These are phyloP conservation scores for Climacium dendroides DNA, from an alignment of 225 moss, liverwort and hornwort genomes.

Conservation along the genomic window DNA sequence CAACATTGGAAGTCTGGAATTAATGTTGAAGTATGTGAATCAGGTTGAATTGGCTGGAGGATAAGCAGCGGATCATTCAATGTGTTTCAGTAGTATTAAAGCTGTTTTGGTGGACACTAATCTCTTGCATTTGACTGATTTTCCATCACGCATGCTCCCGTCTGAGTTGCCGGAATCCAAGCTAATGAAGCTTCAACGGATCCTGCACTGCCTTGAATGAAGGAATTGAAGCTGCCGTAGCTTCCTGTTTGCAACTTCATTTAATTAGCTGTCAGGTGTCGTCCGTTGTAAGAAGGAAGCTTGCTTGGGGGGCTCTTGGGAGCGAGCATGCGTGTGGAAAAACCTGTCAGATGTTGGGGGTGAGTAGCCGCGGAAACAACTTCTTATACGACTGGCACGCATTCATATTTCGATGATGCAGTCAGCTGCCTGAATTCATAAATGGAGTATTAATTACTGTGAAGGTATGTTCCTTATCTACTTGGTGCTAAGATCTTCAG, in stretches of 20 bases:
- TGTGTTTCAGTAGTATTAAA: conserved; percentile 40
- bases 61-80: background rate
- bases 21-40: background rate
- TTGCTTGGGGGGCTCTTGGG: background rate
- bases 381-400: conserved; percentile 28
- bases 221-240: background rate
- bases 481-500: background rate
- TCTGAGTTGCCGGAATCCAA: background rate
- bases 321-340: conserved; percentile 50
- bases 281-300: background rate
- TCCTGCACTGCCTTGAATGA: background rate
- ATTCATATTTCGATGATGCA: background rate
- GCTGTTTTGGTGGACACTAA: conserved; percentile 33
- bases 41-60: background rate
- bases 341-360: conserved; percentile 27
- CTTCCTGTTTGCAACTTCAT: background rate
- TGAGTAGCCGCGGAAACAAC: conserved; percentile 22
- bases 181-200: background rate
- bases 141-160: conserved; percentile 64
- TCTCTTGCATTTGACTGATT: conserved; percentile 18
- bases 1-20: background rate
- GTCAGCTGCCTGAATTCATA: background rate
- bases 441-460: background rate
- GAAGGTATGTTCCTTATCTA: background rate
- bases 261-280: background rate